These are phyloP conservation scores for Penicillium psychrofluorescens DNA, from an alignment of 495 filamentous ascomycete genomes.

Conservation along the genomic window DNA sequence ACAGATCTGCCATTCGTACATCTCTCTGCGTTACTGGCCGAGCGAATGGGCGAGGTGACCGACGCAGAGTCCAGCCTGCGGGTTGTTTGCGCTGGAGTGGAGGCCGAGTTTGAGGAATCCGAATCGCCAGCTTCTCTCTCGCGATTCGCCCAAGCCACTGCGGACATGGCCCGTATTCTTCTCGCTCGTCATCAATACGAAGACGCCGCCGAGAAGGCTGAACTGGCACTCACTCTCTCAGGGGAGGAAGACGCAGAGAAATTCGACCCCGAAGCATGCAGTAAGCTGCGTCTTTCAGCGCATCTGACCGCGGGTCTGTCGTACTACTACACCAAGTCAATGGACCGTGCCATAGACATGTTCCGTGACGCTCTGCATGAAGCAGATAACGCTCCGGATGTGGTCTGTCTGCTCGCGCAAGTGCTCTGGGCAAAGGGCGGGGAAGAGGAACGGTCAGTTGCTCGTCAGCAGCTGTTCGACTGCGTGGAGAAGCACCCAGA, in stretches of 20 bases:
- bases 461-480: slow-evolving; percentile 73
- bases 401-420: slow-evolving; percentile 80
- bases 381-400: slow-evolving; percentile 69
- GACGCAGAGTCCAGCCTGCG: slow-evolving; percentile 61
- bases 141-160: slow-evolving; percentile 74
- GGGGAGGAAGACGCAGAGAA: slow-evolving; percentile 46
- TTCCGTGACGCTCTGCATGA: slow-evolving; percentile 80
- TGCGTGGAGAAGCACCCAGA: slow-evolving; percentile 62
- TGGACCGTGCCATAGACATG: slow-evolving; percentile 62
- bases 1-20: slow-evolving; percentile 65
- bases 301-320: slow-evolving; percentile 83
- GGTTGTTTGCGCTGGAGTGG: slow-evolving; percentile 57
- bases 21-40: slow-evolving; percentile 70
- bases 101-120: slow-evolving; percentile 74
- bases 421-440: slow-evolving; percentile 87
- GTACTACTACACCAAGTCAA: slow-evolving; percentile 57
- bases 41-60: slow-evolving; percentile 61
- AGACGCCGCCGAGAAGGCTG: slow-evolving; percentile 63
- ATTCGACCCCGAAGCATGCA: slow-evolving; percentile 49
- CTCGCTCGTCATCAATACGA: slow-evolving; percentile 59
- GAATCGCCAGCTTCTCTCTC: slow-evolving; percentile 67
- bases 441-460: slow-evolving; percentile 63
- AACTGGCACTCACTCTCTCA: slow-evolving; percentile 64
- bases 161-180: slow-evolving; percentile 73
- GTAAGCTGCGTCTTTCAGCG: slow-evolving; percentile 68